phyloP scores from a whole-genome alignment of 441 rosid species.

The Manihot esculenta region DNA sequence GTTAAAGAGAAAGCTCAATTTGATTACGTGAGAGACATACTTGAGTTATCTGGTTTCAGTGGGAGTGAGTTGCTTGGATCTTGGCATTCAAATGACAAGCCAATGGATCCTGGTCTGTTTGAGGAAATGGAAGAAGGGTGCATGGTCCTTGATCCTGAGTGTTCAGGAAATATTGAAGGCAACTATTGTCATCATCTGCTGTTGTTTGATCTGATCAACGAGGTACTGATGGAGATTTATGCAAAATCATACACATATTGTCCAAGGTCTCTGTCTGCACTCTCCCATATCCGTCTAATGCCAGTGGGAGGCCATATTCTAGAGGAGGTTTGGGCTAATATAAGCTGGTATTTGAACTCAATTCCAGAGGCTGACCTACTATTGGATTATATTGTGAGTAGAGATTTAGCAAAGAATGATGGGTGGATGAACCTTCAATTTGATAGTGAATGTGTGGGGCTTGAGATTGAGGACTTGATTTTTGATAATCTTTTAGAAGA shows the following conservation, averaged over 20 bases:
- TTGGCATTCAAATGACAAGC: slow-evolving; percentile 73
- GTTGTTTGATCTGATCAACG: slow-evolving; percentile 57
- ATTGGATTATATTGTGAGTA: slow-evolving; percentile 41
- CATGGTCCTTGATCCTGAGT: slow-evolving; percentile 44
- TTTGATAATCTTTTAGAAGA: slow-evolving; percentile 74
- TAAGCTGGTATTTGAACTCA: slow-evolving; percentile 53
- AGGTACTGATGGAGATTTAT: slow-evolving; percentile 58
- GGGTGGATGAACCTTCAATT: slow-evolving; percentile 89
- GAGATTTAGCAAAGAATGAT: slow-evolving; percentile 51
- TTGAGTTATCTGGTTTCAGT: slow-evolving; percentile 68
- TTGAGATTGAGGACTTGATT: slow-evolving; percentile 70
- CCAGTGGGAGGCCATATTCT: slow-evolving; percentile 57
- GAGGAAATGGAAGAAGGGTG: slow-evolving; percentile 55
- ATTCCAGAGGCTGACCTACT: slow-evolving; percentile 36
- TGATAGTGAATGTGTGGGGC: slow-evolving; percentile 65
- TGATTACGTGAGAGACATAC: slow-evolving; percentile 67
- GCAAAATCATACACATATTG: slow-evolving; percentile 55
- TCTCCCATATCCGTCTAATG: slow-evolving; percentile 55
- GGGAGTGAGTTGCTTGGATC: slow-evolving; percentile 48
- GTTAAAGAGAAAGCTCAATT: slow-evolving; percentile 49
- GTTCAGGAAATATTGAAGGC: slow-evolving; percentile 39
- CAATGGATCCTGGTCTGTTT: slow-evolving; percentile 53
- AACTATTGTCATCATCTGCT: slow-evolving; percentile 44
- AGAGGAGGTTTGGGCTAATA: slow-evolving; percentile 66
- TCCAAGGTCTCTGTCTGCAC: slow-evolving; percentile 51